Evolutionary conservation across 768 basidiomycete species (phyloP).

Genomic region (Daedaleopsis nitida): DNA sequence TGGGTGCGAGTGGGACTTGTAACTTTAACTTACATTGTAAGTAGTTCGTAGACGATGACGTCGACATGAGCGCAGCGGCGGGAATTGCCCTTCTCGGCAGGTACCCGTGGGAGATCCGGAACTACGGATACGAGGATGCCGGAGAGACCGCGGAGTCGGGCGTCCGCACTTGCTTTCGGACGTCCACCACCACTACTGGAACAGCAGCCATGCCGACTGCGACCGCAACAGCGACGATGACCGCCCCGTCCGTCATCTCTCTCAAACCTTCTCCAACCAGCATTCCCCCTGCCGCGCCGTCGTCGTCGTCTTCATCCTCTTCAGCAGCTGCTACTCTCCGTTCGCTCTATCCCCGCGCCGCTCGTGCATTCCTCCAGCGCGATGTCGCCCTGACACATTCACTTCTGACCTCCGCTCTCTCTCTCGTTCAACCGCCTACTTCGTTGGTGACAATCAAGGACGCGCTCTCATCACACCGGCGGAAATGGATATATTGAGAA

Average conservation of each 20-base stretch:
- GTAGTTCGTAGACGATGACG: too few species aligned
- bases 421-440: conserved; percentile 43
- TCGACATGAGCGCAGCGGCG: neutral
- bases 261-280: conserved; percentile 12
- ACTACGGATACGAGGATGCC: neutral
- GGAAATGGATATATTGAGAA: conserved; percentile 86
- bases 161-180: neutral
- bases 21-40: too few species aligned
- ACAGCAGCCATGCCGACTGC: conserved; percentile 23
- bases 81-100: neutral
- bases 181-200: too few species aligned
- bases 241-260: conserved; percentile 7
- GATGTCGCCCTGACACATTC: conserved; percentile 68
- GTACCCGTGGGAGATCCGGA: neutral
- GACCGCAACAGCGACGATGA: conserved; percentile 12
- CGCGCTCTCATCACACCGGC: conserved; percentile 48
- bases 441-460: conserved; percentile 32
- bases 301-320: conserved; percentile 10
- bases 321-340: conserved; percentile 56
- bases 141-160: neutral
- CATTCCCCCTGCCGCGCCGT: neutral
- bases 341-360: conserved; percentile 75
- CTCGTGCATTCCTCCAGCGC: conserved; percentile 76
- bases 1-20: too few species aligned
- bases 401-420: conserved; percentile 69